Base-by-base conservation (phyloP, 179 eudicot species). In the Monotropa hypopitys region DNA sequence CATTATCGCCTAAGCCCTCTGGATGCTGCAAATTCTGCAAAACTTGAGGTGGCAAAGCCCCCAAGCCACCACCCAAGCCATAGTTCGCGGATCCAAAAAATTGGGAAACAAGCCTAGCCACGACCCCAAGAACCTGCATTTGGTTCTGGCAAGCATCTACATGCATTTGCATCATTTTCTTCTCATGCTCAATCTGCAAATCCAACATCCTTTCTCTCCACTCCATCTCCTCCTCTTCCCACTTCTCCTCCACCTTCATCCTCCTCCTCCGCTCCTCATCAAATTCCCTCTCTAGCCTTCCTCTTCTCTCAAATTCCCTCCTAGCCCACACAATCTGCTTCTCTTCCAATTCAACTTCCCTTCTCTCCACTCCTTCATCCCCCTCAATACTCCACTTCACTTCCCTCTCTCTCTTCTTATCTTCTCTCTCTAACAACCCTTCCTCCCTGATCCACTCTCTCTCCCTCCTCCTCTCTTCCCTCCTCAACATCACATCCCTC, bases 131-230 rank as follows among this genome's bases (percentile, higher is more conserved):
- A 75, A 94, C 65, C 77, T 92, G 96, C 90, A 90, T 78, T 77
- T 94, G 98, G 69, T 88, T 92, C 47, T 94, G 96, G 77, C 96
- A 94, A 86, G 94, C 87, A 77, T 94, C 88, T 38, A 86, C 91
- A 35, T 94, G 94, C 88, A 92, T 84, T 81, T 94, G 92, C 92
- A 92, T 85, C 90, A 92, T 92, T 65, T 88, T 92, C 87, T 92
- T 92, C 89, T 94, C 97, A 67, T 94, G 98, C 49, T 94, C 93
- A 67, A 92, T 78, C 74, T 92, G 97, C 90, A 90, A 63, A 3
- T 81, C 84, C 71, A 92, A 74, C 90, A 90, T 78, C 67, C 88
- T 88, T 86, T 90, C 97, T 85, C 89, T 94, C 98, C 97, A 94
- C 77, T 84, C 90, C 90, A 90, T 85, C 80, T 94, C 96, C 76